A percentile compares a stretch with the other conserved stretches of the same genome.
phyloP scores from a whole-genome alignment of 352 stramenopile species.

The Phytophthora idaei region DNA sequence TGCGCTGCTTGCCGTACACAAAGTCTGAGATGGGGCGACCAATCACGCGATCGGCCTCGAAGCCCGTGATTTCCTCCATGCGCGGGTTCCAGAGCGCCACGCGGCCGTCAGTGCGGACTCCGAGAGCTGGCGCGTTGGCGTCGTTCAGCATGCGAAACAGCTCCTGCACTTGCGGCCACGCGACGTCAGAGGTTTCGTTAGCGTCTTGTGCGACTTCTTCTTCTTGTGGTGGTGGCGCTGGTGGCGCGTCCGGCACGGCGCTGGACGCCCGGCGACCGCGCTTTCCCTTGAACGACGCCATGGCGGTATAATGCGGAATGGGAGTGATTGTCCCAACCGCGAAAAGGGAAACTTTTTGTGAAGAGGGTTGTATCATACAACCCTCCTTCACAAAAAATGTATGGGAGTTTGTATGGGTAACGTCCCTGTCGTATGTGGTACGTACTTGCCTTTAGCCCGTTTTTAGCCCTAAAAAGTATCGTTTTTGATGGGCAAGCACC shows the following conservation, averaged over 20 bases:
- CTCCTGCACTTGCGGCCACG: slow-evolving; percentile 19
- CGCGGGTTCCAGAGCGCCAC: slow-evolving; percentile 75
- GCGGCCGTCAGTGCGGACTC: slow-evolving; percentile 49
- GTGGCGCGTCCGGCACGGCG: background rate
- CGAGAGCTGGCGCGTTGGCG: slow-evolving; percentile 73
- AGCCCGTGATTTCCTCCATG: slow-evolving; percentile 65
- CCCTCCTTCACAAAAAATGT: no score
- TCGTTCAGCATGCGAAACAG: slow-evolving; percentile 56
- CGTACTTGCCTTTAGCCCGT: slow-evolving; percentile 9
- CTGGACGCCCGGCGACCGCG: slow-evolving; percentile 16
- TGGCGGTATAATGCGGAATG: slow-evolving; percentile 28
- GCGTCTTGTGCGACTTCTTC: background rate
- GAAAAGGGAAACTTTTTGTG: background rate
- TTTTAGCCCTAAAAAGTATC: slow-evolving; percentile 14
- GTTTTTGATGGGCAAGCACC: background rate
- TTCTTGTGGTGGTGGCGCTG: background rate
- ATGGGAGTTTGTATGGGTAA: slow-evolving; percentile 10
- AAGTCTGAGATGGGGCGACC: slow-evolving; percentile 52
- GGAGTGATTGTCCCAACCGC: slow-evolving; percentile 1
- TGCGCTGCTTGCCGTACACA: slow-evolving; percentile 52
- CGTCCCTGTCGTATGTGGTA: slow-evolving; percentile 3
- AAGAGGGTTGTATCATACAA: background rate
- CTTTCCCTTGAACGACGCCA: slow-evolving; percentile 30
- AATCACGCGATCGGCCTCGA: slow-evolving; percentile 43
- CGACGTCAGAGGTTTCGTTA: background rate